Evolutionary conservation across 352 stramenopile species (phyloP), one percentile per base, ranked within the genome.

Genomic region (Phytophthora cajani): DNA sequence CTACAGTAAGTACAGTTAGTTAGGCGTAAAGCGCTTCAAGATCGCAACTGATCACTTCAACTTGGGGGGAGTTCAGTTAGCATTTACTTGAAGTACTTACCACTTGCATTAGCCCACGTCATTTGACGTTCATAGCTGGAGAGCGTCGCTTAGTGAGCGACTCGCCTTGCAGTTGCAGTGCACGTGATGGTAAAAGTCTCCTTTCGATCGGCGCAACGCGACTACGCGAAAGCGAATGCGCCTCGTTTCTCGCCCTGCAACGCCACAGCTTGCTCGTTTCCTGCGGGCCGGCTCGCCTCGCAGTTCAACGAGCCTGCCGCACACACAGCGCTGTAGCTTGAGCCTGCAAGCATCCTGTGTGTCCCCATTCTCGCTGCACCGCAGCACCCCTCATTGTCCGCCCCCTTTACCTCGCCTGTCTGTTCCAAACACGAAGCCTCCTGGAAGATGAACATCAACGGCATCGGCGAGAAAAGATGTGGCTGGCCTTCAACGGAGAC

Each of bases 181-280:
- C 30, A 10, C 30, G 30, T 33, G 30, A 33, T 33, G 30, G 30
- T 17, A 49, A 56, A 56, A 21, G 36, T 56, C 21, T 5, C 42
- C 42, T 49, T 21, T 19, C 42, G 42, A 6, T 17, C 38, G 17
- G 30, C 8, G 54, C 54, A 58, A 61, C 44, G 47, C 38, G 33
- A 58, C 62, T 30, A 52, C 38, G 57, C 57, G 64, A 71, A 66
- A 66, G 57, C 56, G 64, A 53, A 27, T 27, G 8, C 49, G 49
- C 49, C 56, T 66, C 23, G 64, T 66, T 54, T 71, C 44, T 70
- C 47, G 12, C 25, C 47, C 3, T 10, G 19, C 49, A 64, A 57
- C 55, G 33, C 17, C 44, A 64, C 56, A 65, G 38, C 61, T 33
- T 14, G 40, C 21, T 4, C 30, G 23, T 49, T 30, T 30, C 53